Conservation (phyloP, 331 rosid species). For the Telfairia occidentalis region DNA sequence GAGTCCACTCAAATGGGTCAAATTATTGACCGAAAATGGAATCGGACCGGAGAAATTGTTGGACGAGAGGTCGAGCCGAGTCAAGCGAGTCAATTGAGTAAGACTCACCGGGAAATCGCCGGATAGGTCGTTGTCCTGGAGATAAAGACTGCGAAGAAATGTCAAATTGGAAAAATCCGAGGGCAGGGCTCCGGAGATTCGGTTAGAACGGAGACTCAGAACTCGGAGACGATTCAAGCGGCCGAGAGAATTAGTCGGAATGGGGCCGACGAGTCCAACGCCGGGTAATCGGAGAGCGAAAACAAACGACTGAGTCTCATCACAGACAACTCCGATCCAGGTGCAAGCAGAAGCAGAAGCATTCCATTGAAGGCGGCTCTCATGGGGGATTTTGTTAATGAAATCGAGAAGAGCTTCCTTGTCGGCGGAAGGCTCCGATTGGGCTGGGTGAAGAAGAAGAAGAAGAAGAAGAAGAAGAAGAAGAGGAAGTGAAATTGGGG, state of each 20-base stretch:
- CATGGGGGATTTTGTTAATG: constrained; percentile 42
- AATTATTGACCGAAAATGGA: constrained; percentile 45
- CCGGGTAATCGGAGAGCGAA: constrained; percentile 67
- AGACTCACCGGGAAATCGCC: constrained; percentile 50
- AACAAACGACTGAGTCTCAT: constrained; percentile 35
- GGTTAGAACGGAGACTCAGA: constrained; percentile 83
- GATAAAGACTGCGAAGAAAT: constrained; percentile 56
- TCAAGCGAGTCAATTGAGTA: constrained; percentile 17
- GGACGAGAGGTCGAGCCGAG: constrained; percentile 50
- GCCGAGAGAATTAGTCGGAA: constrained; percentile 61
- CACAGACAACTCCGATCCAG: constrained; percentile 67
- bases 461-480: neutral
- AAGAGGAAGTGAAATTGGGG: neutral
- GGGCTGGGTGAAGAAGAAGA: neutral
- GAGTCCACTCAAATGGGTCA: constrained; percentile 61
- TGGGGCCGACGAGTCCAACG: constrained; percentile 74
- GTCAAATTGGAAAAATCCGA: constrained; percentile 70
- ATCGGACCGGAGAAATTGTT: constrained; percentile 68
- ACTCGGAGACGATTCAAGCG: constrained; percentile 49
- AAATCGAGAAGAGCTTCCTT: constrained; percentile 69
- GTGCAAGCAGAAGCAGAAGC: constrained; percentile 39
- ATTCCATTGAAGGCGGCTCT: constrained; percentile 38
- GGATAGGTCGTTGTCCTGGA: constrained; percentile 71
- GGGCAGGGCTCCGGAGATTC: constrained; percentile 56
- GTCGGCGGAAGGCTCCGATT: constrained; percentile 17